These are phyloP conservation scores for Alternaria rosae DNA, from an alignment of 2,329 filamentous ascomycete genomes.

Conservation along the genomic window DNA sequence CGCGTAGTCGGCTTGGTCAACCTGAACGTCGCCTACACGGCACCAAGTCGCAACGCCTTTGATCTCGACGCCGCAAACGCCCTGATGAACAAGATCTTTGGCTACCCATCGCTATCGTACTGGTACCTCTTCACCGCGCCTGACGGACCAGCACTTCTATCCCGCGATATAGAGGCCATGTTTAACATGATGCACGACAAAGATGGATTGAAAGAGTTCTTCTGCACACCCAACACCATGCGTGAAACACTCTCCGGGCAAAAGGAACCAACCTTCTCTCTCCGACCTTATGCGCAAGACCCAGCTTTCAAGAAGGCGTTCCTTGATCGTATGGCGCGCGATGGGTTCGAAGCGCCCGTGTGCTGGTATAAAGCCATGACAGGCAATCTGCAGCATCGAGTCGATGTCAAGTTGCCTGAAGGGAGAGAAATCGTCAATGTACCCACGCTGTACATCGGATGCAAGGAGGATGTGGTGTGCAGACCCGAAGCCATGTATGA, in stretches of 20 bases:
- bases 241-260: slow-evolving; percentile 33
- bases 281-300: slow-evolving; percentile 48
- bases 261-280: background rate
- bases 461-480: slow-evolving; percentile 47
- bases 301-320: slow-evolving; percentile 43
- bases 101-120: slow-evolving; percentile 53
- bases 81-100: slow-evolving; percentile 43
- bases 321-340: slow-evolving; percentile 42
- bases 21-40: slow-evolving; percentile 54
- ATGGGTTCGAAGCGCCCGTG: slow-evolving; percentile 47
- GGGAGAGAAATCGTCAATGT: slow-evolving; percentile 40
- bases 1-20: slow-evolving; percentile 54
- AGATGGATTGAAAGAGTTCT: slow-evolving; percentile 46
- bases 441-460: slow-evolving; percentile 48
- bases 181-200: slow-evolving; percentile 48
- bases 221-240: slow-evolving; percentile 49
- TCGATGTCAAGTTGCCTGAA: slow-evolving; percentile 34
- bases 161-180: slow-evolving; percentile 49
- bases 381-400: slow-evolving; percentile 34
- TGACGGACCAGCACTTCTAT: slow-evolving; percentile 52
- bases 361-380: slow-evolving; percentile 48
- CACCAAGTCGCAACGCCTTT: slow-evolving; percentile 45
- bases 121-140: slow-evolving; percentile 56
- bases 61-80: slow-evolving; percentile 49
- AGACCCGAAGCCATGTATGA: slow-evolving; percentile 38